phyloP scores from a whole-genome alignment of 352 stramenopile species.

The Phytopythium kandeliae region DNA sequence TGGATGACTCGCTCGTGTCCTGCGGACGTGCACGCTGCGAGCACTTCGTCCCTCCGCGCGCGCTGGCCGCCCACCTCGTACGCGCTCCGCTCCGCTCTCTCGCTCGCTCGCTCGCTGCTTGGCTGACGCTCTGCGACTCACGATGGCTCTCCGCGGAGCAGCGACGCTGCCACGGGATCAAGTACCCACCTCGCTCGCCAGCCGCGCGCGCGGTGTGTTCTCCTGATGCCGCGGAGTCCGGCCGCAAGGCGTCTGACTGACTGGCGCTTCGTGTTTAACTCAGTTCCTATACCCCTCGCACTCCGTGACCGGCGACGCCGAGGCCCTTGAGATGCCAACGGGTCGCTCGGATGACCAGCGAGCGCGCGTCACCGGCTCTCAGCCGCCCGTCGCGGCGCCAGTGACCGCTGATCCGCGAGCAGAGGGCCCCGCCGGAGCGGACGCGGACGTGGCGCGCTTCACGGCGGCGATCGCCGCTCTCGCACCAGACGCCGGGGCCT shows the following conservation, averaged over 20 bases:
- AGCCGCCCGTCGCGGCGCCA: too few relatives aligned
- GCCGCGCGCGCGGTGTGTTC: slow-evolving; percentile 1
- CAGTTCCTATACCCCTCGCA: slow-evolving; percentile 6
- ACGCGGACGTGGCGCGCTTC: slow-evolving; percentile 11
- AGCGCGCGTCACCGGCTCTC: too few relatives aligned
- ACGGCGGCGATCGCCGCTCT: slow-evolving; percentile 16
- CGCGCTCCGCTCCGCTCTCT: too few relatives aligned
- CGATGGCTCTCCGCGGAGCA: background rate
- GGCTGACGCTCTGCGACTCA: background rate
- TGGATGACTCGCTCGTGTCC: slow-evolving; percentile 27
- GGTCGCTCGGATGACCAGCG: slow-evolving; percentile 1
- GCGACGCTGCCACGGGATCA: background rate
- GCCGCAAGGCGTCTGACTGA: slow-evolving; percentile 1
- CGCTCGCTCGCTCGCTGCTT: too few relatives aligned
- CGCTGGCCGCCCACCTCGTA: slow-evolving; percentile 40
- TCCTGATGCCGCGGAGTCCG: too few relatives aligned
- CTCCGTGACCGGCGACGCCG: too few relatives aligned
- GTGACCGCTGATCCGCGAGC: too few relatives aligned
- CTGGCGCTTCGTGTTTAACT: background rate
- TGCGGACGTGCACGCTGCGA: slow-evolving; percentile 16
- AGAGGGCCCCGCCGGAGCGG: background rate
- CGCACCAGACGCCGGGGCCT: slow-evolving; percentile 20
- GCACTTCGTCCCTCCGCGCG: slow-evolving; percentile 32
- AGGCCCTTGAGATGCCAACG: too few relatives aligned
- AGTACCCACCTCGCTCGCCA: background rate